phyloP scores from a whole-genome alignment of 2,329 filamentous ascomycete species.

The Ophiognomonia clavigignenti-juglandacearum region DNA sequence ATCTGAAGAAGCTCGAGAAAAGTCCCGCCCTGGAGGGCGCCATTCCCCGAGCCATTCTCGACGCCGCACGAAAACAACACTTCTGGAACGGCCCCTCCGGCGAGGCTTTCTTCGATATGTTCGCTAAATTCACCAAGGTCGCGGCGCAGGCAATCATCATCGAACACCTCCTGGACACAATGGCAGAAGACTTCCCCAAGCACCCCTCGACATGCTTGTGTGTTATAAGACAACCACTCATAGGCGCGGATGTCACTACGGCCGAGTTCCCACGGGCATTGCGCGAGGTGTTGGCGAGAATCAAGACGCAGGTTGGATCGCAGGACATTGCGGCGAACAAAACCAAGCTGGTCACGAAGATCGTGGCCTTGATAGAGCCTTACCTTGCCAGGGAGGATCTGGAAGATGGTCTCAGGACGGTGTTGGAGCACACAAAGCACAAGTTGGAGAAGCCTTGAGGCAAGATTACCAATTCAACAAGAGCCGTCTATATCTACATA shows the following conservation, averaged over 20 bases:
- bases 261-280: slow-evolving; percentile 70
- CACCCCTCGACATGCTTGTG: slow-evolving; percentile 64
- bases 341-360: slow-evolving; percentile 41
- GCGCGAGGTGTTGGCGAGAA: slow-evolving; percentile 55
- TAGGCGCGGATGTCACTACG: slow-evolving; percentile 58
- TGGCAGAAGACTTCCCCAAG: slow-evolving; percentile 56
- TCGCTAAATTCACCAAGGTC: slow-evolving; percentile 63
- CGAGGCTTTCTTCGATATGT: slow-evolving; percentile 75
- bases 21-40: slow-evolving; percentile 88
- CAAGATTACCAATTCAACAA: too few relatives aligned
- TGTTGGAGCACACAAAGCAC: slow-evolving; percentile 47
- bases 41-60: slow-evolving; percentile 88
- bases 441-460: slow-evolving; percentile 24
- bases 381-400: slow-evolving; percentile 44
- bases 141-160: slow-evolving; percentile 63
- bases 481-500: too few relatives aligned
- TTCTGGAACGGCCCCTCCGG: slow-evolving; percentile 63
- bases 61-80: slow-evolving; percentile 74
- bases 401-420: slow-evolving; percentile 50
- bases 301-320: slow-evolving; percentile 47
- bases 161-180: slow-evolving; percentile 64
- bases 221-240: slow-evolving; percentile 64
- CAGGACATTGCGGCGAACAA: slow-evolving; percentile 37
- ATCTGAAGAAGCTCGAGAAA: slow-evolving; percentile 52
- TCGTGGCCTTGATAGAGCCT: slow-evolving; percentile 49